phyloP scores from a whole-genome alignment of 306 rosid species.

The Adenanthera pavonina region DNA sequence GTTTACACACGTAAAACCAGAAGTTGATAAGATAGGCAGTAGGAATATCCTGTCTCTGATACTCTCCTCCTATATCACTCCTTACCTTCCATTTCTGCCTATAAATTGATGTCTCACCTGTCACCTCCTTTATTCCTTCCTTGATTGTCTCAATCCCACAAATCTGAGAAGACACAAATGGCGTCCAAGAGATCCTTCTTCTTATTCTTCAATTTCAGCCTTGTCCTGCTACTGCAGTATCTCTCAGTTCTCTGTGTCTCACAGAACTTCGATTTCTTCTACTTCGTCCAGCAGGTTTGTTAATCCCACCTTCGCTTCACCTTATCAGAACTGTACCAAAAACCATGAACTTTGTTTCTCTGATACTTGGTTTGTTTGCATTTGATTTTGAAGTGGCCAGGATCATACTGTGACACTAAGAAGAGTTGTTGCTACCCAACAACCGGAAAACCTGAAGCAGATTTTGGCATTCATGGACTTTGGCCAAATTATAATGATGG shows the following conservation, averaged over 20 bases:
- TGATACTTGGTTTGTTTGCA: background rate
- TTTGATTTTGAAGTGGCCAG: constrained; percentile 77
- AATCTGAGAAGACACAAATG: constrained; percentile 36
- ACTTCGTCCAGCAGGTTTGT: constrained; percentile 82
- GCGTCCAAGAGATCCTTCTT: constrained; percentile 37
- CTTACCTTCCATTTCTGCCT: constrained; percentile 25
- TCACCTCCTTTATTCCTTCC: background rate
- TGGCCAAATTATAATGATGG: constrained; percentile 85
- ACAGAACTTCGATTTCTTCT: constrained; percentile 77
- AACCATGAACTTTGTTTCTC: background rate
- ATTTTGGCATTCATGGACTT: constrained; percentile 81
- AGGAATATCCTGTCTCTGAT: constrained; percentile 22
- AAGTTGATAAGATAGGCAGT: background rate
- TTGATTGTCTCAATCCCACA: background rate
- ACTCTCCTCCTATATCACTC: background rate
- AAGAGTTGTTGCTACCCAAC: constrained; percentile 80
- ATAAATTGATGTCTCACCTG: constrained; percentile 35
- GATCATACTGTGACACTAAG: constrained; percentile 75
- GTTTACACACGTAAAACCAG: background rate
- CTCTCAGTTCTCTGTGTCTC: constrained; percentile 52
- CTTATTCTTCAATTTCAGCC: constrained; percentile 35
- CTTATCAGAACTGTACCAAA: background rate
- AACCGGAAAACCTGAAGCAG: constrained; percentile 72
- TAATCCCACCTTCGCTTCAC: background rate
- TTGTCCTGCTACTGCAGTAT: constrained; percentile 51